Evolutionary conservation across 1,139 yeast genomes (phyloP), one percentile per base, ranked within the genome.

Genomic region (Pichia kudriavzevii): DNA sequence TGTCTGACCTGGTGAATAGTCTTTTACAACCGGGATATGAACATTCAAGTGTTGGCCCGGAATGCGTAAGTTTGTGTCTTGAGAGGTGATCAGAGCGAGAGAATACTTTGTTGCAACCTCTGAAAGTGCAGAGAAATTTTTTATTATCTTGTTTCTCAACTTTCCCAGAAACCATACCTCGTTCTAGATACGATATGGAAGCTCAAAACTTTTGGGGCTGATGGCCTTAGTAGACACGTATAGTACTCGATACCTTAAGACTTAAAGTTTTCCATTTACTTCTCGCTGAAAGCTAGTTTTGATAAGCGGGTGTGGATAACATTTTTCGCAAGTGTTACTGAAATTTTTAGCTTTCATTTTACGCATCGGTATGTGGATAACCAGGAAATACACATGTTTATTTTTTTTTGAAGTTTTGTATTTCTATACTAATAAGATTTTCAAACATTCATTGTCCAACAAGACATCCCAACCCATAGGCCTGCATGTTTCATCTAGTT

Each of bases 81-180:
- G 54, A 45, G 11, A 64, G 50, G 43, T 64, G 70, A 42, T 64
- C 69, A 5, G 59, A 48, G 39, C 84, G 61, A 2, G 82, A 74
- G 50, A 77, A 77, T 44, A 66, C 66, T 56, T 76, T 77, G 8
- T 72, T 76, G 51, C 84, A 77, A 26, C 65, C 67, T 27, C 69
- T 66, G 50, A 65, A 71, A 13, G 65, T 64, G 50, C 84, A 77
- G 5, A 64, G 59, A 47, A 61, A 70, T 4, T 58, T 45, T 1
- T n/a, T n/a, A n/a, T n/a, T n/a, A n/a, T n/a, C n/a, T n/a, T n/a
- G n/a, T n/a, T n/a, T n/a, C n/a, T n/a, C n/a, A n/a, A n/a, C n/a
- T n/a, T n/a, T n/a, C n/a, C n/a, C n/a, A n/a, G n/a, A n/a, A n/a
- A n/a, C n/a, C n/a, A n/a, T n/a, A n/a, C n/a, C n/a, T n/a, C n/a